phyloP scores from a whole-genome alignment of 2,329 filamentous ascomycete genomes.

The Alternaria metachromatica region DNA sequence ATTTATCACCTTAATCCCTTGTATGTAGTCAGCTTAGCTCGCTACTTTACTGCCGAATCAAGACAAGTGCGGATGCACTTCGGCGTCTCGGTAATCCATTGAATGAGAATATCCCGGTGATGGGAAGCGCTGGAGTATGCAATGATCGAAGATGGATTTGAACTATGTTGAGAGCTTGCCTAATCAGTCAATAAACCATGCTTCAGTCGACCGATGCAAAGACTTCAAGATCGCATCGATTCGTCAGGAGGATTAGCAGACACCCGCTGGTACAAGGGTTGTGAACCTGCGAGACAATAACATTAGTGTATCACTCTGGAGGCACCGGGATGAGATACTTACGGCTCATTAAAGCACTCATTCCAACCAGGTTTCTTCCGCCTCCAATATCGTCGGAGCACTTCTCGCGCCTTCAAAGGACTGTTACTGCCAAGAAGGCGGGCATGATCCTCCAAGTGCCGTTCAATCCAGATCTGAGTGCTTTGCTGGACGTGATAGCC shows the following conservation, averaged over 20 bases:
- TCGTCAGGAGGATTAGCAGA: not conserved
- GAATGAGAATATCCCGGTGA: accelerated
- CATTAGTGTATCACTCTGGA: not conserved
- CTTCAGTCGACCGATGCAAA: not conserved
- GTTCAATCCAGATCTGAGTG: not conserved
- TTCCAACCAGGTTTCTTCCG: not conserved
- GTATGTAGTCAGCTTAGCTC: not conserved
- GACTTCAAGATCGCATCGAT: not conserved
- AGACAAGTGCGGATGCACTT: not conserved
- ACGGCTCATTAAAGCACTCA: not conserved
- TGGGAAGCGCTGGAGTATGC: not conserved
- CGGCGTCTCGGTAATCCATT: not conserved
- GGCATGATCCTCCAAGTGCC: not conserved
- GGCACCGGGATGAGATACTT: too few species aligned
- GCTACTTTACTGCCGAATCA: not conserved
- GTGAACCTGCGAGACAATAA: not conserved
- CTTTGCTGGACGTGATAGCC: not conserved
- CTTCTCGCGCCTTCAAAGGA: not conserved
- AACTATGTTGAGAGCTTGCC: not conserved
- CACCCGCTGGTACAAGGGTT: not conserved
- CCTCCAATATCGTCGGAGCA: not conserved
- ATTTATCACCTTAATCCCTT: accelerated
- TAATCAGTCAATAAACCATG: not conserved
- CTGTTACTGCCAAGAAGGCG: not conserved
- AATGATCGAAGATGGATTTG: not conserved